phyloP scores from a whole-genome alignment of 176 grass and related monocot genomes.

The Dactylis glomerata region DNA sequence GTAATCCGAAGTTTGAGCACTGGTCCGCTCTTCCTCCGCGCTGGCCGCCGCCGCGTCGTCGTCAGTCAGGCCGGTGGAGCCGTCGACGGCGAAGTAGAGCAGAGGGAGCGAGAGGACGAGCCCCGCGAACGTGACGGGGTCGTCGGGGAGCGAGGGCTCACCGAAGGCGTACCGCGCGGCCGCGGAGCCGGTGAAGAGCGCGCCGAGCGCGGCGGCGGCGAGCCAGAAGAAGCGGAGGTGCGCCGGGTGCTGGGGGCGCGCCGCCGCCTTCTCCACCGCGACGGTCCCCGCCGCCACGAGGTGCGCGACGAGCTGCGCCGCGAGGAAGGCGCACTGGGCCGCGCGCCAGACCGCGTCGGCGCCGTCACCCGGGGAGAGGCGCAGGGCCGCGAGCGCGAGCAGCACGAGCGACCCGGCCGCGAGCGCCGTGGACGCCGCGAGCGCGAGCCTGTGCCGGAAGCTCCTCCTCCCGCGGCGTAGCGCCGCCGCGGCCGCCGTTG shows the following conservation, averaged over 20 bases:
- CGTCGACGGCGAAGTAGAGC: constrained; percentile 15
- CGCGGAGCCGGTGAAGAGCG: constrained; percentile 8
- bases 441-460: constrained; percentile 21
- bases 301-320: constrained; percentile 42
- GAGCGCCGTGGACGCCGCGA: constrained; percentile 16
- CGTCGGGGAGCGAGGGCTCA: constrained; percentile 26
- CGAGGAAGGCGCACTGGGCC: constrained; percentile 42
- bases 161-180: constrained; percentile 19
- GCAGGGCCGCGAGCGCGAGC: constrained; percentile 24
- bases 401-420: constrained; percentile 27
- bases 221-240: constrained; percentile 58
- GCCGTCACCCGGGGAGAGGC: fast-evolving
- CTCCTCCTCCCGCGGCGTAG: not conserved
- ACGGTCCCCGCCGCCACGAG: constrained; percentile 26
- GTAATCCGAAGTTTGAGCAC: constrained; percentile 12
- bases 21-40: not conserved
- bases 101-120: constrained; percentile 38
- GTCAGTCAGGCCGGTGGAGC: constrained; percentile 8
- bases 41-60: too few species aligned
- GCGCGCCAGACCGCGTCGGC: not conserved
- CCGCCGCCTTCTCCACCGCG: constrained; percentile 26
- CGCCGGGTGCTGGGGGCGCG: not conserved
- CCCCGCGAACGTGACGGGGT: constrained; percentile 40
- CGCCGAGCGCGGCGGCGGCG: not conserved
- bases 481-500: not conserved